phyloP scores from a whole-genome alignment of 371 early-diverging fungal species.

The Mucor velutinosus region DNA sequence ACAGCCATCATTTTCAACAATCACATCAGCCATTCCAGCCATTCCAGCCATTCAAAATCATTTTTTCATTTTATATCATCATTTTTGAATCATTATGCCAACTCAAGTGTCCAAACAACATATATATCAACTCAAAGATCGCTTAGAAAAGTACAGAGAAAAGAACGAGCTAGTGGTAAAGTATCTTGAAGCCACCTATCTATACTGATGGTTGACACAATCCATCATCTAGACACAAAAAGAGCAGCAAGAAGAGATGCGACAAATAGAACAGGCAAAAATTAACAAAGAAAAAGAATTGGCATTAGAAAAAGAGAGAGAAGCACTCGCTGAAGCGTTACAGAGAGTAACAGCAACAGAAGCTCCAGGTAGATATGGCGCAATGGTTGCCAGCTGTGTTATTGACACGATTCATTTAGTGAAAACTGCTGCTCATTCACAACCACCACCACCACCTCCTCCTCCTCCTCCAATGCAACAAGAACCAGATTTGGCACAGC shows the following conservation, averaged over 20 bases:
- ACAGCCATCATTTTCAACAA: too few relatives aligned
- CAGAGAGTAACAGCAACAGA: conserved; percentile 10
- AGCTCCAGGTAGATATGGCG: background rate
- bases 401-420: background rate
- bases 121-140: conserved; percentile 10
- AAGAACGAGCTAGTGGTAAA: conserved; percentile 28
- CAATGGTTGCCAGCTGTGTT: background rate
- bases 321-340: conserved; percentile 14
- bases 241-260: conserved; percentile 41
- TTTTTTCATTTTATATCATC: too few relatives aligned
- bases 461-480: background rate
- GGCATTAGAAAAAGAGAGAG: conserved; percentile 23
- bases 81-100: background rate
- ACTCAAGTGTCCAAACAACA: conserved; percentile 1
- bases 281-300: conserved; percentile 22
- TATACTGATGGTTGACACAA: background rate
- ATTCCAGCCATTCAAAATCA: background rate
- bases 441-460: background rate
- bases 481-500: background rate
- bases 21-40: too few relatives aligned
- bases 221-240: conserved; percentile 49
- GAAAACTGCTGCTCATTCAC: background rate
- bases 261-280: conserved; percentile 27
- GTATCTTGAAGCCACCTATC: background rate
- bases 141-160: conserved; percentile 20